Evolutionary conservation across 202 grass and related monocot genomes (phyloP), one percentile per base, ranked within the genome.

Genomic region (Setaria viridis): DNA sequence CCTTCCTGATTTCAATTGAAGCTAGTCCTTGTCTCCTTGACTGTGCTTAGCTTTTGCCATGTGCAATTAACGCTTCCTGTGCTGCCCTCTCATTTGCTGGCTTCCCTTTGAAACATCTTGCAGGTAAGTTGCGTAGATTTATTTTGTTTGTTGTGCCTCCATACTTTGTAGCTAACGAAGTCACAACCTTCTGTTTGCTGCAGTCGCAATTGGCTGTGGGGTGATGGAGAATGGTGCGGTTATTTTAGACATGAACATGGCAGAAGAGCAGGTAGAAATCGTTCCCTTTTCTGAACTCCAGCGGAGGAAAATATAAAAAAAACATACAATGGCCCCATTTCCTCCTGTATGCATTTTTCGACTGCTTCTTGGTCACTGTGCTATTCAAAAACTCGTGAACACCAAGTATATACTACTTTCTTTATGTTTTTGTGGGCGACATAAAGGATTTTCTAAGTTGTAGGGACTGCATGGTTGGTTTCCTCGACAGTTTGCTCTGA

Each of bases 51-150:
- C 91, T 99, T 90, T 85, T 99, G 78, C 93, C 93, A 85, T 99
- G 93, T 34, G 91, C 97, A 80, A 96, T 94, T 74, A 99, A 96
- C 88, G 97, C 93, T 81, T 96, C 77, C 7, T 96, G 92, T 64
- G 90, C 90, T 48, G 93, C 96, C 72, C 93, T 95, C 88, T 71
- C 85, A 70, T 89, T 94, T 88, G 88, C 93, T 90, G 91, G 93
- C 55, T 57, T 94, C 58, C 96, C 96, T 55, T 83, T 99, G 82
- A 99, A 96, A 82, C 86, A 93, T 82, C 92, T 96, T 91, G 92
- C 90, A 74, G 97, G 93, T 99, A 88, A 91, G 78, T 78, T 80
- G 35, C 50, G 7, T 70, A 46, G 49, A 51, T 50, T 73, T 5
- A 5, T 45, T 85, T 3, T 34, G 14, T 25, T 42, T 87, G 67